phyloP scores from a whole-genome alignment of 148 eudicot genomes.

The Cornus florida region DNA sequence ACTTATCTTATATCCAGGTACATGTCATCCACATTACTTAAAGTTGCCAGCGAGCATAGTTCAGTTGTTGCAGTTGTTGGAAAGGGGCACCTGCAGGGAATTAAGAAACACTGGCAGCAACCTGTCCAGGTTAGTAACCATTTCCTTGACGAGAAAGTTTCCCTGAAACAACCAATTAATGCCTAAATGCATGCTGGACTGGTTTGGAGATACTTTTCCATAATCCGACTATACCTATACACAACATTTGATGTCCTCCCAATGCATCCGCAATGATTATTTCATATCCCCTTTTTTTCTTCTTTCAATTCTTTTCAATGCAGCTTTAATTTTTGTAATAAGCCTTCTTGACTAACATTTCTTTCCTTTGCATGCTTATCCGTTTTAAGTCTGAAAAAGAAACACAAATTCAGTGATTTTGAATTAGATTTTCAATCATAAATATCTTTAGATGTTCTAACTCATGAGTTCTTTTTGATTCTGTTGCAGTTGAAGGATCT shows the following conservation, averaged over 20 bases:
- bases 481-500: constrained; percentile 59
- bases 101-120: constrained; percentile 76
- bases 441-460: background rate
- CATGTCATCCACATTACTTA: constrained; percentile 78
- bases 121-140: constrained; percentile 74
- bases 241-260: background rate
- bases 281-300: background rate
- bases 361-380: too few species aligned
- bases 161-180: background rate
- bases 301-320: background rate
- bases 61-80: constrained; percentile 99
- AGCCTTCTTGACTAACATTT: background rate
- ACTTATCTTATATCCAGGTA: constrained; percentile 48
- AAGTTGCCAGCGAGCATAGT: constrained; percentile 70
- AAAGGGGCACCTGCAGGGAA: constrained; percentile 91
- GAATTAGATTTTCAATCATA: background rate
- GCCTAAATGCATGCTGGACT: background rate
- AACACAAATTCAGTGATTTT: background rate
- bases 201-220: background rate
- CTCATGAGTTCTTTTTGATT: background rate
- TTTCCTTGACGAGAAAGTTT: background rate
- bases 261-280: background rate
- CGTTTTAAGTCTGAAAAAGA: background rate
- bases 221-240: background rate
- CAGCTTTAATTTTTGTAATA: background rate